Evolutionary conservation across 257 asterid genomes (phyloP), one percentile per base, ranked within the genome.

Genomic region (Marsdenia floribunda): DNA sequence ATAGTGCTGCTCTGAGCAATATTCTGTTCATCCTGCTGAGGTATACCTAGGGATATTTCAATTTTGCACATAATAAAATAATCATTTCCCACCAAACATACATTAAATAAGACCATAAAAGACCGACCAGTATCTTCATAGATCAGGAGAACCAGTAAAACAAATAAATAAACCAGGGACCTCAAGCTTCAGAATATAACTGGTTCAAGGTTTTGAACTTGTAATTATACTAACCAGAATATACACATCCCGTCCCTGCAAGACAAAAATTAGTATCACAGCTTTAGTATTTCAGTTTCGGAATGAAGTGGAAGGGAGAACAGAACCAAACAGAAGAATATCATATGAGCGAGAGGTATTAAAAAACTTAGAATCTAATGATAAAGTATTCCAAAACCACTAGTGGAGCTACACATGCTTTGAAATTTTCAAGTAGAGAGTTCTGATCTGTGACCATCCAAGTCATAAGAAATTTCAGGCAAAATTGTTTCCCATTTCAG

Each of bases 241-340:
- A 83, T 92, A 95, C 79, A 89, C 92, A 78, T 95, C 96, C 84
- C 99, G 82, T 77, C 99, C 98, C 98, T 95, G 96, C 88, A 88
- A 83, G 40, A 35, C 57, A 77, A 81, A 49, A 60, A 70, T 7
- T 52, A 71, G 35, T 40, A 53, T 7, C 58, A 68, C 0, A 37
- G 47, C 5, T 18, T 79, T 37, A 74, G 71, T 68, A 29, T 71
- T 49, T 53, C 44, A 70, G 22, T 53, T 46, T 46, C 6, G 61
- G 58, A 38, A 26, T 18, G 21, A 35, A 63, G 46, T 24, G 60
- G 18, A 44, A 40, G 70, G 49, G 21, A 26, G 19, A 33, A 49
- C 54, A 49, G 54, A 49, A 49, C 54, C 18, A 12, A 49, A 49
- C 10, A 49, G 18, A 49, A 11, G 15, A 49, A 49, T 49, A 11